These are phyloP conservation scores for Suillus bovinus DNA, from an alignment of 768 basidiomycete species.

Conservation along the genomic window DNA sequence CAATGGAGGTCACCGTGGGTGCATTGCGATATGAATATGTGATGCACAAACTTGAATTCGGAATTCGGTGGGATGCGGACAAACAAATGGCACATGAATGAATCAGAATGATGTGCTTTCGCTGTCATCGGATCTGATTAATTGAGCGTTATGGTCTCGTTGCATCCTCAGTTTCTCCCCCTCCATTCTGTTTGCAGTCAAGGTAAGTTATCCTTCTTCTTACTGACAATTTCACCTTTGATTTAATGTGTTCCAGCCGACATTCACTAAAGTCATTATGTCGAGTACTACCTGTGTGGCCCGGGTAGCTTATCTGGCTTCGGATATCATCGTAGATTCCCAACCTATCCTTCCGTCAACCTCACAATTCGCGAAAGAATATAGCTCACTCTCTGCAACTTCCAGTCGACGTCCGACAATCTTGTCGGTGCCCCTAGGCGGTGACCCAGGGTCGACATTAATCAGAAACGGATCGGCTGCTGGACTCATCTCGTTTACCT, in stretches of 20 bases:
- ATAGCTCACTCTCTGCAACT: conserved; percentile 32
- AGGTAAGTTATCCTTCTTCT: conserved; percentile 11
- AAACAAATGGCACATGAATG: conserved; percentile 23
- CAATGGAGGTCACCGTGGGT: background rate
- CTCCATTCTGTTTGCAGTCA: background rate
- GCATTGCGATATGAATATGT: too few species aligned
- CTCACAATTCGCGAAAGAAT: conserved; percentile 40
- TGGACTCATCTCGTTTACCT: conserved; percentile 61
- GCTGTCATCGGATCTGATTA: conserved; percentile 18
- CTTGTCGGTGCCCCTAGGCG: conserved; percentile 58
- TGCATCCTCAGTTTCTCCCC: conserved; percentile 1
- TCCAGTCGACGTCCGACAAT: conserved; percentile 43
- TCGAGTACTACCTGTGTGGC: conserved; percentile 46
- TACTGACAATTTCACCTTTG: background rate
- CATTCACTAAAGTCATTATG: conserved; percentile 17
- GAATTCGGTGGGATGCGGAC: conserved; percentile 15
- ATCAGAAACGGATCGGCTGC: conserved; percentile 43
- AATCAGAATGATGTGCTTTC: conserved; percentile 24
- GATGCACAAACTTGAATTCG: conserved; percentile 22
- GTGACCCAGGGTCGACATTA: conserved; percentile 61
- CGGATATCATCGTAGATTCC: conserved; percentile 65
- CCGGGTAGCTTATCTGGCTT: conserved; percentile 70
- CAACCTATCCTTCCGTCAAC: conserved; percentile 41
- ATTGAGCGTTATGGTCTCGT: background rate
- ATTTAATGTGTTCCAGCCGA: background rate